phyloP scores from a whole-genome alignment of 345 rosid genomes.

The Eutrema yunnanense region DNA sequence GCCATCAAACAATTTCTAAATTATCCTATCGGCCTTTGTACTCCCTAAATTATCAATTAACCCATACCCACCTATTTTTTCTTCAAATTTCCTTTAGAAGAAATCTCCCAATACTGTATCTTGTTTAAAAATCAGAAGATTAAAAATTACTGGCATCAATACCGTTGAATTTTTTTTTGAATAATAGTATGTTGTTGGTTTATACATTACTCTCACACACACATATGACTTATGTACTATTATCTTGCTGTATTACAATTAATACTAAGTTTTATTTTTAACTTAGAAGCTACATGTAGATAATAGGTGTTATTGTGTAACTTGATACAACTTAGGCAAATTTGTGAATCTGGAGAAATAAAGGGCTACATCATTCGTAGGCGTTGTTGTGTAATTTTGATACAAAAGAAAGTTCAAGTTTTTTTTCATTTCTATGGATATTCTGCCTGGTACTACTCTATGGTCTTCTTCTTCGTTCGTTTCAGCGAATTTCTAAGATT shows the following conservation, averaged over 20 bases:
- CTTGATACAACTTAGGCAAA: not conserved
- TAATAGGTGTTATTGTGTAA: not conserved
- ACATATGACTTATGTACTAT: no score
- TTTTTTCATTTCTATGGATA: conserved; percentile 20
- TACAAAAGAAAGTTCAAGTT: not conserved
- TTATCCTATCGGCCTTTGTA: not conserved
- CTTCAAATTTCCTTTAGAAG: not conserved
- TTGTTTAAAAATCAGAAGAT: not conserved
- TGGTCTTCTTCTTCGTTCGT: conserved; percentile 18
- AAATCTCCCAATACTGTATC: not conserved
- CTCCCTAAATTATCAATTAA: not conserved
- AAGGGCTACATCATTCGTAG: not conserved
- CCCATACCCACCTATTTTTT: not conserved
- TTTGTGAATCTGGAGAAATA: not conserved
- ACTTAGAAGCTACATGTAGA: not conserved
- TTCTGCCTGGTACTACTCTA: conserved; percentile 7
- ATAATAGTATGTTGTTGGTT: no score
- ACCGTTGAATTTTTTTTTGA: no score
- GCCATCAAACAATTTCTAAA: not conserved
- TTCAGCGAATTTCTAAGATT: conserved; percentile 23
- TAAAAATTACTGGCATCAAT: no score
- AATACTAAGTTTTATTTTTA: not conserved
- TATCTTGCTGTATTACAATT: not conserved
- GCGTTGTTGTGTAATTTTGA: not conserved
- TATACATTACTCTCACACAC: no score